Percentiles rank a stretch among this genome's conserved stretches.
phyloP scores from a whole-genome alignment of 2,329 filamentous ascomycete genomes.

The Fusarium sp. region DNA sequence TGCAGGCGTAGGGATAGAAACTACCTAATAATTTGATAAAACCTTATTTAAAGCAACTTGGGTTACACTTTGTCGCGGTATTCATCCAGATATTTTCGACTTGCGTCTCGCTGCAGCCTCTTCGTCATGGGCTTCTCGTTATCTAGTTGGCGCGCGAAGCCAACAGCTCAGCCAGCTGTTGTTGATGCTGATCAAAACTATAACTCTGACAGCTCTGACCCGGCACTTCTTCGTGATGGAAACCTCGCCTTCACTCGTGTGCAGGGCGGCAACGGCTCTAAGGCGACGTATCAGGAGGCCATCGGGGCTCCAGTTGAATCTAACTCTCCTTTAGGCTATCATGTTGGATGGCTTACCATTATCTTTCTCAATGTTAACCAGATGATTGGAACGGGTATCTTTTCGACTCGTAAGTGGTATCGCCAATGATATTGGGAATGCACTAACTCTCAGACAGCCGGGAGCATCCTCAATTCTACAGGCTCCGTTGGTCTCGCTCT shows the following conservation, averaged over 20 bases:
- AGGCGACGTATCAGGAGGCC: slow-evolving; percentile 67
- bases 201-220: slow-evolving; percentile 29
- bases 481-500: slow-evolving; percentile 73
- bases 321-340: slow-evolving; percentile 69
- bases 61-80: neutral
- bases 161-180: slow-evolving; percentile 1
- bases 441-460: neutral
- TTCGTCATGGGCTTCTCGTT: slow-evolving; percentile 12
- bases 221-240: slow-evolving; percentile 34
- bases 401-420: slow-evolving; percentile 63
- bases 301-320: slow-evolving; percentile 71
- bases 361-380: slow-evolving; percentile 71
- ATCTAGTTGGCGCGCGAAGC: neutral
- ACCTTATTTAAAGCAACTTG: neutral
- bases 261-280: slow-evolving; percentile 61
- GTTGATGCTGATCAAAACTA: slow-evolving; percentile 56
- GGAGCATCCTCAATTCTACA: slow-evolving; percentile 66
- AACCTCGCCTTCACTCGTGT: slow-evolving; percentile 38
- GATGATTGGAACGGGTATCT: slow-evolving; percentile 74
- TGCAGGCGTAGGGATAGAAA: neutral
- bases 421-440: neutral
- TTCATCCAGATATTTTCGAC: neutral
- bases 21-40: neutral
- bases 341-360: slow-evolving; percentile 67
- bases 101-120: neutral